These are phyloP conservation scores for Rhexocercosporidium sp. DNA, from an alignment of 2,329 filamentous ascomycete species.

Conservation along the genomic window DNA sequence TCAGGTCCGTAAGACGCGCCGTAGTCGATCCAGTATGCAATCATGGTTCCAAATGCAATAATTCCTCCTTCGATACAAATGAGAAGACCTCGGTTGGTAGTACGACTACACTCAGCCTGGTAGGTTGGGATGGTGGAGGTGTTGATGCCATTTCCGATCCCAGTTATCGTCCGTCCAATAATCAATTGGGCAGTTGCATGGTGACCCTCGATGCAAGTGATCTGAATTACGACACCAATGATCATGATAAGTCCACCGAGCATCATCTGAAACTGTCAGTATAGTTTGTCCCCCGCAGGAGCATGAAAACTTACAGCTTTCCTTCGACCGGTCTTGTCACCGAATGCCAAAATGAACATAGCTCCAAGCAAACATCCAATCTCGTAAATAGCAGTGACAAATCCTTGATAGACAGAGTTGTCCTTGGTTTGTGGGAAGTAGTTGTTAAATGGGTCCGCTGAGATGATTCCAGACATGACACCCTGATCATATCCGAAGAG, in stretches of 20 bases:
- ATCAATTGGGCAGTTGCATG: conserved; percentile 59
- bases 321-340: conserved; percentile 61
- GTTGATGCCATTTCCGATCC: conserved; percentile 57
- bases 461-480: conserved; percentile 79
- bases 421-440: conserved; percentile 76
- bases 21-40: conserved; percentile 98
- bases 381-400: conserved; percentile 63
- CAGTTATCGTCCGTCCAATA: conserved; percentile 54
- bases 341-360: conserved; percentile 52
- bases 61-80: conserved; percentile 61
- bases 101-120: conserved; percentile 60
- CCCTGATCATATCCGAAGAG: conserved; percentile 90
- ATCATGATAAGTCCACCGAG: conserved; percentile 63
- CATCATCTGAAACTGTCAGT: conserved; percentile 50
- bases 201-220: conserved; percentile 43
- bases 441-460: conserved; percentile 73
- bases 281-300: conserved; percentile 50
- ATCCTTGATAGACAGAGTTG: conserved; percentile 47
- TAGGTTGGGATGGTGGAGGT: conserved; percentile 61
- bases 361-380: conserved; percentile 59
- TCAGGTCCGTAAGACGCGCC: conserved; percentile 87
- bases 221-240: conserved; percentile 56
- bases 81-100: conserved; percentile 52
- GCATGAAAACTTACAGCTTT: conserved; percentile 53
- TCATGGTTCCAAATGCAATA: conserved; percentile 70